A percentile compares a stretch with the other conserved stretches of the same genome.
Conservation (phyloP, 805 yeast genomes). For the Lipomyces spencermartinsiae region DNA sequence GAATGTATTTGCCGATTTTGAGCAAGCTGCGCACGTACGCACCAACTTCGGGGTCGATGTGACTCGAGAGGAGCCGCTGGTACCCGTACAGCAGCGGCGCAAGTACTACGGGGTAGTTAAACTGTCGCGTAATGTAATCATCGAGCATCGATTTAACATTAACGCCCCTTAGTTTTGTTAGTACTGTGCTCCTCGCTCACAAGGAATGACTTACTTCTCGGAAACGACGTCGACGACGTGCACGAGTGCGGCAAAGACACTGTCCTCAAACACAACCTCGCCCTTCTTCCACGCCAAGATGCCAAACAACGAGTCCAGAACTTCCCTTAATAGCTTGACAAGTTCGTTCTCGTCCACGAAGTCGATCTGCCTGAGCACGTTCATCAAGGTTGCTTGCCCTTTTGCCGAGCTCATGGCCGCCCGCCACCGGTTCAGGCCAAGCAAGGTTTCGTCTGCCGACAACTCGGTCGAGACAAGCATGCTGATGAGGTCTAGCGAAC, state of each 20-base stretch:
- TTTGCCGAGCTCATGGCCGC: slow-evolving; percentile 18
- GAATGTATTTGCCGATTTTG: slow-evolving; percentile 24
- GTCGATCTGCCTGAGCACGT: slow-evolving; percentile 39
- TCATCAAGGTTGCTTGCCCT: slow-evolving; percentile 22
- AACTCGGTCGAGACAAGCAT: slow-evolving; percentile 29
- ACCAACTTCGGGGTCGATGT: slow-evolving; percentile 17
- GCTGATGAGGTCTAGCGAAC: slow-evolving; percentile 20
- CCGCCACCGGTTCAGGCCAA: slow-evolving; percentile 34
- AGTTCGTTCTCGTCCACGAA: slow-evolving; percentile 61
- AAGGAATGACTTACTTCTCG: slow-evolving; percentile 21
- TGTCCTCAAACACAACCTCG: slow-evolving; percentile 47
- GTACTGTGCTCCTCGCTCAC: not conserved
- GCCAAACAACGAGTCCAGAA: slow-evolving; percentile 44
- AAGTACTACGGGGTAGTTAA: slow-evolving; percentile 38
- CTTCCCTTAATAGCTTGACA: slow-evolving; percentile 51
- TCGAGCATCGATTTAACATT: slow-evolving; percentile 29
- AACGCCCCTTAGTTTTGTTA: not conserved
- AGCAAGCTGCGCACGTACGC: slow-evolving; percentile 28
- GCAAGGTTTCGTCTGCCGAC: slow-evolving; percentile 30
- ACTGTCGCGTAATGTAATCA: slow-evolving; percentile 40
- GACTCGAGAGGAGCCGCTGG: slow-evolving; percentile 25
- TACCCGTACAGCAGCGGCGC: slow-evolving; percentile 28
- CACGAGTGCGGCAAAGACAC: slow-evolving; percentile 40
- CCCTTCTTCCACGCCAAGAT: slow-evolving; percentile 49
- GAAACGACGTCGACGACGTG: slow-evolving; percentile 41